A percentile compares a stretch with the other conserved stretches of the same genome.
Evolutionary conservation across 192 early-diverging fungal genomes (phyloP).

Genomic region (Coemansia sp.): DNA sequence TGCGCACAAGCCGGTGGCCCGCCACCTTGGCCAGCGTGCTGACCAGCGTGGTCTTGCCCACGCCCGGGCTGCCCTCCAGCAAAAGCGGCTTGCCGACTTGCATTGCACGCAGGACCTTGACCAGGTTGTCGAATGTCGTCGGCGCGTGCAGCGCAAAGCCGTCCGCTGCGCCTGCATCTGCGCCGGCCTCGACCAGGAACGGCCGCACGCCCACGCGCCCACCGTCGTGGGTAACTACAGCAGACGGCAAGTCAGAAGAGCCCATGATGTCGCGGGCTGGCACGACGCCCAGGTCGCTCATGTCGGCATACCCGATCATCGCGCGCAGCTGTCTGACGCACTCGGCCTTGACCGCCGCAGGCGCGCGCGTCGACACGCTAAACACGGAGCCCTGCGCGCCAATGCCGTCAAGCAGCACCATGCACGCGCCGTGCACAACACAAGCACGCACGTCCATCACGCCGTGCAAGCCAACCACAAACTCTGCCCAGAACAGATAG

Average conservation of each 20-base stretch:
- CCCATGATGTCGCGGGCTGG: slow-evolving; percentile 3
- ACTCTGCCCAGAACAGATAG: slow-evolving; percentile 89
- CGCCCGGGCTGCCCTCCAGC: slow-evolving; percentile 96
- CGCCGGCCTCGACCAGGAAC: slow-evolving; percentile 70
- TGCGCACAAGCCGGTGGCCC: slow-evolving; percentile 85
- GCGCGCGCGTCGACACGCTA: slow-evolving; percentile 4
- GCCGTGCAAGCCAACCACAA: slow-evolving; percentile 61
- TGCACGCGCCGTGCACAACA: slow-evolving; percentile 85
- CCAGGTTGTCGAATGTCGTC: slow-evolving; percentile 84
- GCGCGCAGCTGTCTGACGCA: slow-evolving; percentile 49
- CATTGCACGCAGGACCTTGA: slow-evolving; percentile 84
- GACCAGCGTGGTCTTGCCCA: slow-evolving; percentile 93
- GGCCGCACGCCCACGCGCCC: slow-evolving; percentile 71
- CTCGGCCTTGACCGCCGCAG: slow-evolving; percentile 28
- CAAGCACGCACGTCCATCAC: slow-evolving; percentile 52
- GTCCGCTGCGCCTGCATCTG: slow-evolving; percentile 49
- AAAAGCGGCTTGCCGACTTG: slow-evolving; percentile 90
- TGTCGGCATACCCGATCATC: slow-evolving; percentile 24
- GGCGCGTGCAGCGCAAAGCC: slow-evolving; percentile 86
- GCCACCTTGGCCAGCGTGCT: slow-evolving; percentile 74
- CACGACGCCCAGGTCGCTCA: slow-evolving; percentile 29
- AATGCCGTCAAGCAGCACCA: slow-evolving; percentile 89
- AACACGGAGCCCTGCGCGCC: slow-evolving; percentile 69
- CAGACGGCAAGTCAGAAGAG: neutral
- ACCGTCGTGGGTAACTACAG: neutral